These are phyloP conservation scores for Colletotrichum sp. DNA, from an alignment of 2,329 filamentous ascomycete genomes.

Conservation along the genomic window DNA sequence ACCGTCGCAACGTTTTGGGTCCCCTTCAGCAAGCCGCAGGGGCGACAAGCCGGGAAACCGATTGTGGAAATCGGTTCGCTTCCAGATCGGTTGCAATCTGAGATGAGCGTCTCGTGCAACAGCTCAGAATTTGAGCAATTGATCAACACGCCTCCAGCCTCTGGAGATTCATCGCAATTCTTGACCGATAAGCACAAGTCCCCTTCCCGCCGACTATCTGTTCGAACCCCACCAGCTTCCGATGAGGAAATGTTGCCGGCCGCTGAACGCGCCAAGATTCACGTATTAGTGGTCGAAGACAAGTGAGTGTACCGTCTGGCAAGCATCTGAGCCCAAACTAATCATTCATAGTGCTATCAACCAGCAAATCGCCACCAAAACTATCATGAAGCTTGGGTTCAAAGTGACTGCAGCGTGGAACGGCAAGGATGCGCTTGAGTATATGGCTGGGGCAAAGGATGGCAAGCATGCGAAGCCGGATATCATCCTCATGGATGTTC, in stretches of 20 bases:
- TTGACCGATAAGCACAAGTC: slow-evolving; percentile 27
- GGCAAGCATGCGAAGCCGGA: slow-evolving; percentile 64
- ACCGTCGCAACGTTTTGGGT: slow-evolving; percentile 80
- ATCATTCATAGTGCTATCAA: slow-evolving; percentile 60
- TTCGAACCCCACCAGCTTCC: slow-evolving; percentile 38
- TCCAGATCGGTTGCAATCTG: slow-evolving; percentile 69
- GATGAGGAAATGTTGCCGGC: slow-evolving; percentile 53
- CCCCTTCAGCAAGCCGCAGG: slow-evolving; percentile 74
- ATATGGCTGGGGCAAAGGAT: slow-evolving; percentile 60
- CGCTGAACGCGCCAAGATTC: slow-evolving; percentile 64
- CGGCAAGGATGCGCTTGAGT: slow-evolving; percentile 78
- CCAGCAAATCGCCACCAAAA: slow-evolving; percentile 77
- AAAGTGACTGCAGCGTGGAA: slow-evolving; percentile 76
- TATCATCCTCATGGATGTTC: slow-evolving; percentile 80
- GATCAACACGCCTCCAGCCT: slow-evolving; percentile 44
- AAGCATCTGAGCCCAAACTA: background rate
- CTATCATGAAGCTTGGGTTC: slow-evolving; percentile 76
- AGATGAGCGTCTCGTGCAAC: slow-evolving; percentile 68
- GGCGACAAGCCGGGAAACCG: slow-evolving; percentile 36
- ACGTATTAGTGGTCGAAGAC: slow-evolving; percentile 82
- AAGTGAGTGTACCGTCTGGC: slow-evolving; percentile 57
- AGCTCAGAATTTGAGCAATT: slow-evolving; percentile 66
- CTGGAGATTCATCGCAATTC: slow-evolving; percentile 15
- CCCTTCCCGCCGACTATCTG: slow-evolving; percentile 32
- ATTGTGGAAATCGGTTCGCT: slow-evolving; percentile 67